These are phyloP conservation scores for Saraca asoca DNA, from an alignment of 331 rosid species.

Conservation along the genomic window DNA sequence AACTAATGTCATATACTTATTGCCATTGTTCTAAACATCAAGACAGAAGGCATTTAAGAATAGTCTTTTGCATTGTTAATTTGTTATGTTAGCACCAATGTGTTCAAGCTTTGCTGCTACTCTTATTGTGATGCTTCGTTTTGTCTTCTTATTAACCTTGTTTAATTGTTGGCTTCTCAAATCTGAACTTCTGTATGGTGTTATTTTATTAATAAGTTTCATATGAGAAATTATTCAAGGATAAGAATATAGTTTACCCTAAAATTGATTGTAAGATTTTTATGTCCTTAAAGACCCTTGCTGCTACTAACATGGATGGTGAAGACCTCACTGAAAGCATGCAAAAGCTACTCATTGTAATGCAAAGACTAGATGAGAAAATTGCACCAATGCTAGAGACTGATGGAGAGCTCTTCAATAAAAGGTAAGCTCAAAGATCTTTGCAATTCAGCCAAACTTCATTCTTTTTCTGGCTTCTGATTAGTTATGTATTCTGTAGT, in stretches of 20 bases:
- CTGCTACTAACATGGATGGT: slow-evolving; percentile 85
- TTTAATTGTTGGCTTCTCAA: not conserved
- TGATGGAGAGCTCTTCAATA: slow-evolving; percentile 87
- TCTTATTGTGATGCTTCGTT: slow-evolving; percentile 16
- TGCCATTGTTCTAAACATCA: slow-evolving; percentile 5
- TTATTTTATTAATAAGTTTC: not conserved
- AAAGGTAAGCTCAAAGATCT: slow-evolving; percentile 52
- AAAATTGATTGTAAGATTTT: slow-evolving; percentile 23
- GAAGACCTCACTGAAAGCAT: slow-evolving; percentile 87
- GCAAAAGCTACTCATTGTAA: slow-evolving; percentile 92
- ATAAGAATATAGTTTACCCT: slow-evolving; percentile 13
- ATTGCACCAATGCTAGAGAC: slow-evolving; percentile 88
- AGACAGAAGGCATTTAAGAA: slow-evolving; percentile 10
- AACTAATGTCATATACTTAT: not conserved
- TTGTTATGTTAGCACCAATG: not conserved
- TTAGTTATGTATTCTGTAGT: not conserved
- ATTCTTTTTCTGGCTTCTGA: not conserved
- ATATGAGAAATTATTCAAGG: not conserved
- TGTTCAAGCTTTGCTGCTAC: slow-evolving; percentile 7
- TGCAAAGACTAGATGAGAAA: slow-evolving; percentile 89
- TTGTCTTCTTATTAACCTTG: not conserved
- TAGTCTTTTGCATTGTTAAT: slow-evolving; percentile 14
- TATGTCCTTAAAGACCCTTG: slow-evolving; percentile 68
- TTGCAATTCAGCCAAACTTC: not conserved
- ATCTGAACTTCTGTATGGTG: not conserved